Conservation (phyloP, 2,329 filamentous ascomycete species). For the Colletotrichum sidae region DNA sequence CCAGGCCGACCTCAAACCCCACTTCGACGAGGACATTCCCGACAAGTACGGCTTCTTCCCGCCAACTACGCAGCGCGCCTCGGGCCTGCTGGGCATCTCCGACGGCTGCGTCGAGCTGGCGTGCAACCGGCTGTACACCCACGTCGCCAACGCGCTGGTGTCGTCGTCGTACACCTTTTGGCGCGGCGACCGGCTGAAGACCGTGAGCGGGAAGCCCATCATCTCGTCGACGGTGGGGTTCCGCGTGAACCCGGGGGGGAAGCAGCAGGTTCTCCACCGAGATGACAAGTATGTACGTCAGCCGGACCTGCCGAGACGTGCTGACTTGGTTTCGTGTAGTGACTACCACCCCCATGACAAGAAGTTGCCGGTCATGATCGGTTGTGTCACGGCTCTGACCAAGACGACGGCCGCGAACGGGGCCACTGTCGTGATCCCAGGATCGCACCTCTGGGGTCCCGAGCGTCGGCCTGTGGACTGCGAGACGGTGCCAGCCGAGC, state of each 20-base stretch:
- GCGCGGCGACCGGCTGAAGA: constrained; percentile 46
- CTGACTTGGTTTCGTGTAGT: background rate
- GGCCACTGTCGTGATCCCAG: constrained; percentile 54
- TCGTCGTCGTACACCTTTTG: constrained; percentile 51
- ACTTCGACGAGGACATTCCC: constrained; percentile 49
- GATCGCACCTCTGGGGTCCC: constrained; percentile 53
- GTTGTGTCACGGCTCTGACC: constrained; percentile 51
- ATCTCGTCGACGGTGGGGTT: constrained; percentile 52
- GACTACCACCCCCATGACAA: constrained; percentile 45
- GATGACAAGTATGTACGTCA: constrained; percentile 44
- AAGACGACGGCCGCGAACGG: constrained; percentile 55
- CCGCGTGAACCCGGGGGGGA: constrained; percentile 52
- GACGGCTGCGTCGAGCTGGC: constrained; percentile 52
- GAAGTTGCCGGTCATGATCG: constrained; percentile 51
- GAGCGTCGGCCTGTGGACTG: constrained; percentile 49
- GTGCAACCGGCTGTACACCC: constrained; percentile 49
- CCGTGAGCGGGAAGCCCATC: constrained; percentile 49
- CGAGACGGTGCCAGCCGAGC: constrained; percentile 52
- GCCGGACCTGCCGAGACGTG: background rate
- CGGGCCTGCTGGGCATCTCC: constrained; percentile 51
- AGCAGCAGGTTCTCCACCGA: constrained; percentile 52
- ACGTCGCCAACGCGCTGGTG: constrained; percentile 48
- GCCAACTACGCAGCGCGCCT: constrained; percentile 51
- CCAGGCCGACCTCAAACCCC: constrained; percentile 49
- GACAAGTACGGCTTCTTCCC: constrained; percentile 55